Base-by-base conservation (phyloP, 2,329 filamentous ascomycete species). In the Ophiostoma sp. region DNA sequence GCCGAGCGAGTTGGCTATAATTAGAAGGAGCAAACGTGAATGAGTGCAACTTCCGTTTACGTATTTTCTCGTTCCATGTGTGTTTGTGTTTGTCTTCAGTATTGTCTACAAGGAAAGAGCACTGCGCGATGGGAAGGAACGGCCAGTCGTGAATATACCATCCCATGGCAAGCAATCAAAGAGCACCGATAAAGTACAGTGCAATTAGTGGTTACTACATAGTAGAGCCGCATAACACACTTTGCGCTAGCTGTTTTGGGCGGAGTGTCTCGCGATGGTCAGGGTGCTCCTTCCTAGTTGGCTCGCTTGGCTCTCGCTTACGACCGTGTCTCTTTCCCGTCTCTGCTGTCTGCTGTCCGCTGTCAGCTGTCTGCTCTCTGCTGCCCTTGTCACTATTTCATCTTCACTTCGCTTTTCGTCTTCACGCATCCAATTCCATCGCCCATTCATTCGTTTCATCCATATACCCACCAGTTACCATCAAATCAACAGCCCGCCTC, bases 11-110 rank as follows among this genome's bases (percentile, higher is more conserved):
- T 23, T 36, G 64, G 41, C 39, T 31, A 41, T 15, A 64, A 11
- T 64, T 64, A 41, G 6, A 65, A 39, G 35, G 35, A 65, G 60
- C 60, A 39, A 39, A 8, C 62, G 62, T 65, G 62, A 65, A 65
- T 65, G 62, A 11, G n/a, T 20, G n/a, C 48, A 57, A 27, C 52
- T 57, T 23, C 52, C 23, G n/a, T 57, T 15, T 57, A 27, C 23
- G 10, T 48, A 17, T 48, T 20, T n/a, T 17, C 20, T n/a, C 17
- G 7, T 11, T 39, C 8, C 13, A 1, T 11, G 10, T 39, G 1
- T 39, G 13, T 11, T 39, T 6, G 5, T 3, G 10, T 10, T 10
- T 39, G 3, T 48, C 8, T 48, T 17, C 17, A 17, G 44, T 48
- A 11, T 48, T 10, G 44, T 64, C 17, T 20, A 64, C 31, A 20